Base-by-base conservation (phyloP, 129 eudicot species). In the Mikania micrantha region DNA sequence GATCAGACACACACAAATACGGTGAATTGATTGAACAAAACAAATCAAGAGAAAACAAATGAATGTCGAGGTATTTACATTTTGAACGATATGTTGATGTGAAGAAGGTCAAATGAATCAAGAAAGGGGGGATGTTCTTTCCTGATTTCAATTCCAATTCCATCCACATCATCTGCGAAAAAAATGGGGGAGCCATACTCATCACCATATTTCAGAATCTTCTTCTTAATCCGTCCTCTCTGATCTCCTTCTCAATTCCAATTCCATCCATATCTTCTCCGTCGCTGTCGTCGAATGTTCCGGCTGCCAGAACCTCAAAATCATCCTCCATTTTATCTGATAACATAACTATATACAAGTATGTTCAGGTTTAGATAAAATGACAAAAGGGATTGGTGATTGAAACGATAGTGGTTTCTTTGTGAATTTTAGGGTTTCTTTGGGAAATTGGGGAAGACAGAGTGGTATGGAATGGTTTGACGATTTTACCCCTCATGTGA, bases 101-200 rank as follows among this genome's bases (percentile, higher is more conserved):
- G 64, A 48, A 67, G 60, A 34, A 66, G 73, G 54, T 67, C 74
- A 67, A 48, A 35, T 19, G n/a, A 32, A 13, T 12, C 31, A 59
- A 45, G 69, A 75, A 66, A 25, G 36, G 39, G 48, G 73, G 36
- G 8, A 17, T 73, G 52, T 35, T 31, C 35, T 35, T 67, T 56
- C 66, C 42, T 56, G 13, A 38, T 70, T 70, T 0, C 39, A 49
- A 24, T 35, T 15, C 15, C 74, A 58, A 75, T 69, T 67, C 67
- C 79, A 75, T 67, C 79, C 2, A 74, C 79, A 35, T n/a, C 59
- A 22, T n/a, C n/a, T n/a, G n/a, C n/a, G n/a, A n/a, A n/a, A n/a
- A n/a, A n/a, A 58, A 75, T 35, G 44, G 79, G 79, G 0, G 15
- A 24, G 17, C 67, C 79, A 63, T 63, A 75, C 11, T 74, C 74